Evolutionary conservation across 106 monocot species (phyloP), one percentile per base, ranked within the genome.

Genomic region (Amphibolis antarctica): DNA sequence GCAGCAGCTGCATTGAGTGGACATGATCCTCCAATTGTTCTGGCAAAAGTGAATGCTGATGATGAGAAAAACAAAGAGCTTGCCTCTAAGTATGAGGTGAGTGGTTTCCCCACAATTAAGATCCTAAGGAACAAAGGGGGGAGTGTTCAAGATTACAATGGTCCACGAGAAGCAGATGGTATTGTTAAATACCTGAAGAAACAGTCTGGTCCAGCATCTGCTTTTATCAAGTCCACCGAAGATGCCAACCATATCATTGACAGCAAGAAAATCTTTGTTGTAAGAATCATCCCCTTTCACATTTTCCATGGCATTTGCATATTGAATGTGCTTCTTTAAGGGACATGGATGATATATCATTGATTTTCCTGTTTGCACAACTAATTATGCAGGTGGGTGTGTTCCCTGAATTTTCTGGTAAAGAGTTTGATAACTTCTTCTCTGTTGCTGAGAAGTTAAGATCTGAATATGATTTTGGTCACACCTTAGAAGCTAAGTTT

Each of bases 101-200:
- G 46, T 14, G 96, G 96, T 29, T 96, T 76, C 58, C 96, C 96
- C 4, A 96, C 90, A 11, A 55, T 96, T 60, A 96, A 96, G 71
- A 90, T 96, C 42, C 49, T 96, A 15, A 90, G 71, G 65, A 84
- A 89, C 70, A 64, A 60, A 63, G 96, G 96, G 14, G 62, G 76
- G 45, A 80, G 9, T 50, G 64, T 90, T 44, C 81, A 80, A 72
- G 96, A 90, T 26, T 96, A 90, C 76, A 90, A 90, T 63, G 96
- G 96, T 67, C 90, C 86, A 21, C 69, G 96, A 48, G 84, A 96
- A 9, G 84, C 86, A 45, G 90, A 86, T 22, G 89, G 90, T 28
- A 96, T 96, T 66, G 82, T 96, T 75, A 74, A 86, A 13, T 82
- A 96, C 71, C 57, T 96, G 43, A 90, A 82, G 80, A 96, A 84